phyloP scores from a whole-genome alignment of 208 protist species.

The Entamoeba dispar region DNA sequence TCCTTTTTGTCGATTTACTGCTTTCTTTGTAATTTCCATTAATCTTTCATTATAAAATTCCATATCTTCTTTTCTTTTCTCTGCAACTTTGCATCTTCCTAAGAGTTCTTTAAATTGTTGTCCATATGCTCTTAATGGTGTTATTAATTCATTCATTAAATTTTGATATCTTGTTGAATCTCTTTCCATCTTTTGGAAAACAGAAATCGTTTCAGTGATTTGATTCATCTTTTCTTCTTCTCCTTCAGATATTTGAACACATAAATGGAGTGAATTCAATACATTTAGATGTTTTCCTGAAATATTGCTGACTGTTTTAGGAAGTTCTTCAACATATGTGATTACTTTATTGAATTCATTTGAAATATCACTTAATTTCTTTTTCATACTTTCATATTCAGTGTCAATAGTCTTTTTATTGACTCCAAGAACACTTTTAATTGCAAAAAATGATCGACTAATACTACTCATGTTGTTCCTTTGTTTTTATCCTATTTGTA shows the following conservation, averaged over 20 bases:
- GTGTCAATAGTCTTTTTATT: neutral
- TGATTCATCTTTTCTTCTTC: neutral
- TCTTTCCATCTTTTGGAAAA: neutral
- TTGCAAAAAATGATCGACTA: neutral
- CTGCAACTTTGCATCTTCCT: neutral
- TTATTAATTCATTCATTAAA: neutral
- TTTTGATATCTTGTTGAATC: neutral
- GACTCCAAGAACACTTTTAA: neutral
- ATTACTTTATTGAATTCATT: neutral
- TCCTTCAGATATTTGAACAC: neutral
- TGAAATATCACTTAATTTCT: neutral
- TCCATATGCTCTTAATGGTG: neutral
- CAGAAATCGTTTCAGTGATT: neutral
- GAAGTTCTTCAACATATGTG: neutral
- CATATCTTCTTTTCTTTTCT: neutral
- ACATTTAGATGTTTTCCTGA: neutral
- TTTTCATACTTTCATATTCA: neutral
- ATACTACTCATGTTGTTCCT: neutral
- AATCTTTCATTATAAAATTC: neutral
- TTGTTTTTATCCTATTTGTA: neutral
- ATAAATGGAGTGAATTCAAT: neutral
- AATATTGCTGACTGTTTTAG: neutral
- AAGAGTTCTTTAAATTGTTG: neutral
- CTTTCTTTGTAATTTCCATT: neutral
- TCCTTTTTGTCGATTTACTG: neutral